Evolutionary conservation across 257 asterid genomes (phyloP), one percentile per base, ranked within the genome.

Genomic region (Craterostigma plantagineum): DNA sequence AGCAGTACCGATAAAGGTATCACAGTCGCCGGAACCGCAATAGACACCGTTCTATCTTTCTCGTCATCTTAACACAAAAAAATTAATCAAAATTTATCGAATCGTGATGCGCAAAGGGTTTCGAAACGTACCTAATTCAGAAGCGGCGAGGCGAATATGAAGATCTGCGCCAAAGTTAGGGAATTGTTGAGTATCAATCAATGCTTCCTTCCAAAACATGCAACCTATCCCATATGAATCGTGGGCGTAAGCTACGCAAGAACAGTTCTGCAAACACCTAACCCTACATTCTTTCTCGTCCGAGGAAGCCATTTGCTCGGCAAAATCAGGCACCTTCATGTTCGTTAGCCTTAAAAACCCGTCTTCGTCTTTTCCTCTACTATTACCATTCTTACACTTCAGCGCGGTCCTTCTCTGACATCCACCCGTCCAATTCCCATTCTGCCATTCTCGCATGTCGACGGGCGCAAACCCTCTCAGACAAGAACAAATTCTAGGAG

Each of bases 351-450:
- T 63, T 58, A 54, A 11, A 45, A 65, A 81, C 39, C 73, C 69
- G 51, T 81, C 92, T 23, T 11, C n/a, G n/a, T n/a, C 51, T 18
- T 41, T 55, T 9, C 50, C 41, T 6, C 4, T 2, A 2, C 30
- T 23, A 23, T 23, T 23, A 23, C 6, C 6, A 17, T 17, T 35
- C 13, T 43, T 58, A 27, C 92, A 81, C 18, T 50, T 53, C 57
- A 81, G 34, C 10, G 49, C 53, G 8, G 15, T 47, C 53, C 53
- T 53, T 45, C 85, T 72, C 17, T 30, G 27, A 45, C 94, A 81
- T 35, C 92, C 92, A 13, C 60, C 15, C 3, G 63, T 57, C 87
- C 76, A 63, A 37, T 77, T 68, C 16, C 71, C 77, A 0, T 64
- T 51, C 8, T n/a, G 43, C 92, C 87, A 74, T 53, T 65, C 76